These are phyloP conservation scores for Serendipita vermifera DNA, from an alignment of 768 basidiomycete species.

Conservation along the genomic window DNA sequence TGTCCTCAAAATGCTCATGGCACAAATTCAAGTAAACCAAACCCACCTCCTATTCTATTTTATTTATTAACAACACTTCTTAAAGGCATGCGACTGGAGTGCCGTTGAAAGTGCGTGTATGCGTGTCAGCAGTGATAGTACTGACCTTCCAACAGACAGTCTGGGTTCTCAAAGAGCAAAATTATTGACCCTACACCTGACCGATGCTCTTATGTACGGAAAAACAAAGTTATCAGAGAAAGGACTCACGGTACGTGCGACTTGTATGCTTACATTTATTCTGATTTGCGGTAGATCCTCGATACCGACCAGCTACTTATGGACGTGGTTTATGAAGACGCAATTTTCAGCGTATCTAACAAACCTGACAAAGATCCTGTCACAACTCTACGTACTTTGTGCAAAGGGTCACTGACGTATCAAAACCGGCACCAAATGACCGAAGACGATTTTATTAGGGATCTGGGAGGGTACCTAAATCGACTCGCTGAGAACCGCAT, in stretches of 20 bases:
- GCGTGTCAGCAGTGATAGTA: slow-evolving; percentile 15
- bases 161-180: slow-evolving; percentile 24
- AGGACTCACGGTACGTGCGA: slow-evolving; percentile 35
- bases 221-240: slow-evolving; percentile 32
- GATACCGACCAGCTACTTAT: slow-evolving; percentile 34
- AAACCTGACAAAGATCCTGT: too few relatives aligned
- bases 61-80: background rate
- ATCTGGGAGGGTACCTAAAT: slow-evolving; percentile 29
- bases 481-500: slow-evolving; percentile 32
- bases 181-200: slow-evolving; percentile 30
- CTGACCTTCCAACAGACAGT: slow-evolving; percentile 29
- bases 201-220: slow-evolving; percentile 38
- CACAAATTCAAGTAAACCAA: slow-evolving; percentile 42
- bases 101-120: slow-evolving; percentile 41
- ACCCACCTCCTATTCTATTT: background rate
- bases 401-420: background rate
- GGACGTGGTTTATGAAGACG: too few relatives aligned
- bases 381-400: too few relatives aligned
- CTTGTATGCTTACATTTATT: background rate
- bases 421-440: slow-evolving; percentile 23
- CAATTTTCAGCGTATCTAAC: too few relatives aligned
- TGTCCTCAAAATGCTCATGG: slow-evolving; percentile 50
- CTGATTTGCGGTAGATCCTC: slow-evolving; percentile 31
- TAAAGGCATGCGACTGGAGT: slow-evolving; percentile 51
- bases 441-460: slow-evolving; percentile 33